A percentile compares a stretch with the other conserved stretches of the same genome.
Conservation (phyloP, 305 asterid species). For the Fraxinus greggii region DNA sequence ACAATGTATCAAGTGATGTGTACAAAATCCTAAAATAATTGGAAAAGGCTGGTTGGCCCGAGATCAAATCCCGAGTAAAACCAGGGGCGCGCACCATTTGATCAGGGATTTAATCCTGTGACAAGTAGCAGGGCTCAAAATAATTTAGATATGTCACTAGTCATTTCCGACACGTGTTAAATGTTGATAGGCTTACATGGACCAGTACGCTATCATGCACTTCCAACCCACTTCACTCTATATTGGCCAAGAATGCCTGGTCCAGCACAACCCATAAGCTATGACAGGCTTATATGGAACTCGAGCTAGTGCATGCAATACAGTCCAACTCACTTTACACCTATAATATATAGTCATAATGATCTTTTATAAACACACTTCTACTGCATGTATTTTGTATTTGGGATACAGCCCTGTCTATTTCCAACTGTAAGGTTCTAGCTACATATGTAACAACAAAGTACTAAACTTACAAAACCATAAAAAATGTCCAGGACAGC, state of each 20-base stretch:
- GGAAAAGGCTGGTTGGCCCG: no score
- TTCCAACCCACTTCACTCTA: not conserved
- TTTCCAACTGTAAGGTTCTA: not conserved
- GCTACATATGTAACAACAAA: not conserved
- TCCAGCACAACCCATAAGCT: not conserved
- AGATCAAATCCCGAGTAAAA: no score
- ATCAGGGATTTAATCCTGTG: no score
- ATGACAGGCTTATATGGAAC: not conserved
- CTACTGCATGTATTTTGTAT: not conserved
- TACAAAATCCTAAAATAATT: not conserved
- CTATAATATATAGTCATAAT: not conserved
- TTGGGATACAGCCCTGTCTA: not conserved
- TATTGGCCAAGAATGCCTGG: not conserved
- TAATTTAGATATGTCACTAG: not conserved
- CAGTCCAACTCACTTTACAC: not conserved
- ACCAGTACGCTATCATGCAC: not conserved
- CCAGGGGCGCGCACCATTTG: no score
- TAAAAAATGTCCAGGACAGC: not conserved
- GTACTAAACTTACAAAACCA: not conserved
- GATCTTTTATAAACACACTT: not conserved
- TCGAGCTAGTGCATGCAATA: not conserved
- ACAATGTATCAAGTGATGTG: no score
- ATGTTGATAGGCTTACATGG: not conserved
- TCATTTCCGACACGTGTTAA: not conserved
- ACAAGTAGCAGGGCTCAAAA: no score